phyloP scores from a whole-genome alignment of 2,329 filamentous ascomycete species.

The Bipolaris cookei region DNA sequence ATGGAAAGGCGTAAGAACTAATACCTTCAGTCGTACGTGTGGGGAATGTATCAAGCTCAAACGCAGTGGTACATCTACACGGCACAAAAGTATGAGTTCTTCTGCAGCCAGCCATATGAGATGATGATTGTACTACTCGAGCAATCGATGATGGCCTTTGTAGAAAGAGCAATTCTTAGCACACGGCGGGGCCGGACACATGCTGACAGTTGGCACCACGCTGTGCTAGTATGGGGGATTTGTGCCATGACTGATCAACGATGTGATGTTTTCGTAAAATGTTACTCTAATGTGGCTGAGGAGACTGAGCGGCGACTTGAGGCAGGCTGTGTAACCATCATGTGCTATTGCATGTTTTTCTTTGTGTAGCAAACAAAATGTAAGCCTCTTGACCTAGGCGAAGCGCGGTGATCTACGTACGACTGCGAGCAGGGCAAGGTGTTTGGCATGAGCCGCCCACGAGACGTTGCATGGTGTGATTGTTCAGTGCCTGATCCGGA shows the following conservation, averaged over 20 bases:
- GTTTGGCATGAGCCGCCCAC: background rate
- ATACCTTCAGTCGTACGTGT: slow-evolving; percentile 10
- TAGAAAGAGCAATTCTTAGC: slow-evolving; percentile 18
- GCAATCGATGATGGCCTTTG: slow-evolving; percentile 10
- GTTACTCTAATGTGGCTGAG: slow-evolving; percentile 24
- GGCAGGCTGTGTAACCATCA: slow-evolving; percentile 17
- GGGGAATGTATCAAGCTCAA: slow-evolving; percentile 18
- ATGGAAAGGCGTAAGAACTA: background rate
- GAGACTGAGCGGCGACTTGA: slow-evolving; percentile 8
- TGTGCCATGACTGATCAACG: slow-evolving; percentile 23
- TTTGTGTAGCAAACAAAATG: slow-evolving; percentile 13
- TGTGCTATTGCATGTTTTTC: slow-evolving; percentile 20
- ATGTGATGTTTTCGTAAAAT: slow-evolving; percentile 27
- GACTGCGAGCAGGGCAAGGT: slow-evolving; percentile 8
- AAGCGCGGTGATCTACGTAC: slow-evolving; percentile 20
- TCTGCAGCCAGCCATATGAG: slow-evolving; percentile 18
- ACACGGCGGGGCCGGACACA: slow-evolving; percentile 22
- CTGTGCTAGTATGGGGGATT: slow-evolving; percentile 37
- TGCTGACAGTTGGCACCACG: slow-evolving; percentile 34
- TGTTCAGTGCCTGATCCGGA: background rate
- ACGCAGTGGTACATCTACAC: slow-evolving; percentile 17
- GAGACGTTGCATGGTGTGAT: slow-evolving; percentile 11
- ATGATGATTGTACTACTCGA: slow-evolving; percentile 11
- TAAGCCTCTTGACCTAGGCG: slow-evolving; percentile 11
- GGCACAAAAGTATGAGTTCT: slow-evolving; percentile 2